Base-by-base conservation (phyloP, 2,329 filamentous ascomycete genomes). In the Lecanosticta acicola region DNA sequence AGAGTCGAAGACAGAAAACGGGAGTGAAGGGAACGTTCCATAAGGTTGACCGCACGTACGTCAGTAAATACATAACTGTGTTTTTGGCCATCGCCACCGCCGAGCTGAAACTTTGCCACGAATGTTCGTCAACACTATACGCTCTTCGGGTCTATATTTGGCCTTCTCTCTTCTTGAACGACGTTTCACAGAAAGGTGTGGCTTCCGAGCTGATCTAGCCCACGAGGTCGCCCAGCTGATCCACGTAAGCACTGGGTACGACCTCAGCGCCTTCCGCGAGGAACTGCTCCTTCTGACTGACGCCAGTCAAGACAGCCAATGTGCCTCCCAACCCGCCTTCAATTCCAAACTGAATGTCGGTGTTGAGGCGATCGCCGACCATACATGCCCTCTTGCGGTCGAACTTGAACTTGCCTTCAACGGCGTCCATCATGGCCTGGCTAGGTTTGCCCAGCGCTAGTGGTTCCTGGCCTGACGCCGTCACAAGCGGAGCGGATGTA, bases 341-440 rank as follows among this genome's bases (percentile, higher is more conserved):
- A 53, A 96, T 78, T 3, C 93, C 93, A 65, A 98, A 98, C 65
- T 86, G 83, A 65, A 98, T 97, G 68, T 98, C 93, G 0, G 93
- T 98, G 66, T 97, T 87, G 53, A 95, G 73, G 21, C 93, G 78
- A 67, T 98, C 93, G 4, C 93, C 93, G 35, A 98, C 79, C 93
- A 98, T 98, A 69, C 93, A 97, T 1, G 93, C 87, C 57, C 81
- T 81, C 49, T 76, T 79, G 32, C 90, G 79, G 66, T 97, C 83
- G 43, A 98, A 84, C 56, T 85, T 77, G 67, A 97, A 96, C 68
- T 94, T 95, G 48, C 91, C 91, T 73, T 97, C 91, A 46, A 98
- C 85, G 2, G 93, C 89, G 66, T 97, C 91, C 91, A 98, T 95
- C 93, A 98, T 98, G 3, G 91, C 91, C 72, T 95, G 89, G 65